Base-by-base conservation (phyloP, 441 rosid species). In the Dalechampia spathulata region DNA sequence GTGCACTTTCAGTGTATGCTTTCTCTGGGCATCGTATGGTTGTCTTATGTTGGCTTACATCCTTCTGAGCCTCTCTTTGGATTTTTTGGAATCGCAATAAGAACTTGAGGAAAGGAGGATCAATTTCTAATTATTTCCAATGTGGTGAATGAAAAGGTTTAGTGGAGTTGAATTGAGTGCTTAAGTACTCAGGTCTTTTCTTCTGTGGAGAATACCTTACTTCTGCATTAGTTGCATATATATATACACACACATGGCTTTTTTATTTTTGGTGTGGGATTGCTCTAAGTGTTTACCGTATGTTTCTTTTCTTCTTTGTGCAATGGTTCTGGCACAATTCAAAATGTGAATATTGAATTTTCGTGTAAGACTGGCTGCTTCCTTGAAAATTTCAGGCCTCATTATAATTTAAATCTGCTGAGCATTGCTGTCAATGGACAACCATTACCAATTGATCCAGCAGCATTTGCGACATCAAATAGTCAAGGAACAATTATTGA, bases 381-480 rank as follows among this genome's bases (percentile, higher is more conserved):
- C 41, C 55, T 68, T 61, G 58, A 38, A 67, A 55, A 59, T 66
- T 75, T 62, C 79, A 94, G 99, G 94, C 82, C 96, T 54, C 99
- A 94, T 79, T 94, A 94, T 77, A 94, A 90, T 73, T 80, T 94
- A 69, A 73, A 90, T 72, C 83, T 94, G 40, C 82, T 68, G 78
- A 90, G 96, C 79, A 94, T 94, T 73, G 77, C 99, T 20, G 95
- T 90, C 47, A 78, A 75, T 49, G 95, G 95, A 10, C 86, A 77
- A 69, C 58, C 55, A 65, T 64, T 94, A 61, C 57, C 80, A 1
- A 81, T 90, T 54, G 83, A 84, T 62, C 70, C 86, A 0, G 75
- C 96, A 1, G 90, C 77, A 23, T 94, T 94, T 69, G 68, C 90
- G 43, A 77, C 99, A 15, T 72, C 91, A 60, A 79, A 49, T 49